These are phyloP conservation scores for Musa troglodytarum DNA, from an alignment of 176 grass and related monocot genomes.

Conservation along the genomic window DNA sequence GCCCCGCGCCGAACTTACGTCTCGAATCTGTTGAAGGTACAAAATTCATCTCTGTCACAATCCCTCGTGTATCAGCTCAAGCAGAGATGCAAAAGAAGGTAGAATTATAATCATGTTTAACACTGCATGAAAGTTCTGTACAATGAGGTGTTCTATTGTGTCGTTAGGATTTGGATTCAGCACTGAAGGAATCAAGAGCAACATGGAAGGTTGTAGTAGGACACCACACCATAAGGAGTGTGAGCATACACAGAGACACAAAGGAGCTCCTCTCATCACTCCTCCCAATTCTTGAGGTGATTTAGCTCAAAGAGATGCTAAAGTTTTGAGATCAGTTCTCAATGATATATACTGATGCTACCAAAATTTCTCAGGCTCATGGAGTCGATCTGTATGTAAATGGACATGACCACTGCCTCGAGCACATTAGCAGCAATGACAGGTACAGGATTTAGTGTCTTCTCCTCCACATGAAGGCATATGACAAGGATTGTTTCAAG, in stretches of 20 bases:
- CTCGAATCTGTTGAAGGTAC: conserved; percentile 35
- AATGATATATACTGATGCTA: not conserved
- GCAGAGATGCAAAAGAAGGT: not conserved
- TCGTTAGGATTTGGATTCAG: conserved; percentile 33
- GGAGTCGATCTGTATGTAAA: conserved; percentile 58
- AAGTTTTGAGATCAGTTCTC: not conserved
- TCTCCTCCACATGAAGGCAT: not conserved
- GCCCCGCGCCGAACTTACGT: conserved; percentile 40
- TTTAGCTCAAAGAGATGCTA: not conserved
- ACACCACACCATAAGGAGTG: conserved; percentile 60
- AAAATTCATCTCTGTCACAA: not conserved
- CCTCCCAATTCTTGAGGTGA: conserved; percentile 53
- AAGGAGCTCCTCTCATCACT: conserved; percentile 39
- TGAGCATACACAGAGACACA: conserved; percentile 49
- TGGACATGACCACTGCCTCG: conserved; percentile 66
- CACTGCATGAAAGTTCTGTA: not conserved
- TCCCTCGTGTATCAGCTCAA: not conserved
- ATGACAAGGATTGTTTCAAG: not conserved
- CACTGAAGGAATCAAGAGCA: conserved; percentile 36
- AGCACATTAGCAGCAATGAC: conserved; percentile 72
- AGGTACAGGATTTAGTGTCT: conserved; percentile 28
- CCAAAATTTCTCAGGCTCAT: conserved; percentile 26
- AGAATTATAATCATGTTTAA: not conserved
- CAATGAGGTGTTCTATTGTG: not conserved
- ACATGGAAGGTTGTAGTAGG: conserved; percentile 68